A percentile compares a stretch with the other conserved stretches of the same genome.
Evolutionary conservation across 352 stramenopile genomes (phyloP).

Genomic region (Pythium volutum): DNA sequence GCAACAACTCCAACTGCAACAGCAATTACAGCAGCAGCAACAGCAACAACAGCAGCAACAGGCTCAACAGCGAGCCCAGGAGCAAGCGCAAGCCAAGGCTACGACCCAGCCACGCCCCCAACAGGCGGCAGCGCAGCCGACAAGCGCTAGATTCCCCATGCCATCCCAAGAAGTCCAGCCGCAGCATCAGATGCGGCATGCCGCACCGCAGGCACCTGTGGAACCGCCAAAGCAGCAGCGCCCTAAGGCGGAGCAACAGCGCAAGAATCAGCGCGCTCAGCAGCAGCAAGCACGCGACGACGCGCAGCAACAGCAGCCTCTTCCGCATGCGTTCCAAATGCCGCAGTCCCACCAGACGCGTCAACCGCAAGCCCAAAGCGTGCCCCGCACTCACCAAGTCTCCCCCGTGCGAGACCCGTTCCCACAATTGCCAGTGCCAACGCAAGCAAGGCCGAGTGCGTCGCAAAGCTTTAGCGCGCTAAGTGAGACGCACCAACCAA

Average conservation of each 20-base stretch:
- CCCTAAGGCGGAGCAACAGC: neutral
- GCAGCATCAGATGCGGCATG: constrained; percentile 10
- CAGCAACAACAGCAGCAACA: constrained; percentile 11
- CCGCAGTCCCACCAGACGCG: constrained; percentile 2
- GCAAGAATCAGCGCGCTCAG: constrained; percentile 11
- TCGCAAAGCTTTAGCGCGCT: constrained; percentile 12
- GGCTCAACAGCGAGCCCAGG: neutral
- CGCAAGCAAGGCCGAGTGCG: constrained; percentile 2
- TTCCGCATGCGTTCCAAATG: constrained; percentile 15
- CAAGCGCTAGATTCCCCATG: constrained; percentile 9
- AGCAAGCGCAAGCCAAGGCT: constrained; percentile 6
- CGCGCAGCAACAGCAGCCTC: neutral
- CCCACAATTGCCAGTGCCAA: constrained; percentile 3
- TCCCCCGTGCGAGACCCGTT: constrained; percentile 20
- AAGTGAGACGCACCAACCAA: constrained; percentile 9
- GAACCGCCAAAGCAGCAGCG: constrained; percentile 11
- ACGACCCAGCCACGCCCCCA: neutral
- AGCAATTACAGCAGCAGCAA: constrained; percentile 13
- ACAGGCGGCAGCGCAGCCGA: neutral
- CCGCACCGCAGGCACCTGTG: neutral
- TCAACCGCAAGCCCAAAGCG: constrained; percentile 2
- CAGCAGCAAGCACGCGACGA: constrained; percentile 15
- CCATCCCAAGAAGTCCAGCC: constrained; percentile 2
- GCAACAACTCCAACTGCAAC: constrained; percentile 25
- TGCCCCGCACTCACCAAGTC: constrained; percentile 10